Evolutionary conservation across 208 protist genomes (phyloP).

Genomic region (Spongospora subterranea): DNA sequence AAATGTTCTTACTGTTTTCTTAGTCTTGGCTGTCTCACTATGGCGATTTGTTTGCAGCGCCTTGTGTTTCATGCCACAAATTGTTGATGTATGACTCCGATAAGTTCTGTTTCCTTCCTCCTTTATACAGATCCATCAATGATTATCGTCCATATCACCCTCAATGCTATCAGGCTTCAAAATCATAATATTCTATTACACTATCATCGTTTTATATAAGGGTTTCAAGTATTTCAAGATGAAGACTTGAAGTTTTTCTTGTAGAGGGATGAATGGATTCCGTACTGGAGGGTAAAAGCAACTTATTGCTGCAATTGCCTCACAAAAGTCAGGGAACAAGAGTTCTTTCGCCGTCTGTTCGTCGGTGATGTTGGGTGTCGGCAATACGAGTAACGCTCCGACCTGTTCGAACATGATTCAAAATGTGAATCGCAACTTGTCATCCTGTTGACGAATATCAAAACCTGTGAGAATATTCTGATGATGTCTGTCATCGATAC

Average conservation of each 20-base stretch:
- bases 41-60: neutral
- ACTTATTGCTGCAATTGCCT: neutral
- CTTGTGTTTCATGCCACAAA: neutral
- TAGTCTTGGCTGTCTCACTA: neutral
- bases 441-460: neutral
- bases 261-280: constrained; percentile 6
- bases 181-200: neutral
- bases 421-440: neutral
- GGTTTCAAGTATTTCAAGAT: constrained; percentile 46
- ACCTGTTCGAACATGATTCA: neutral
- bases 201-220: neutral
- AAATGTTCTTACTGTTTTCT: neutral
- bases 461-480: constrained; percentile 5
- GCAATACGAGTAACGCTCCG: too few relatives aligned
- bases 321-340: neutral
- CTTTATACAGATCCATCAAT: neutral
- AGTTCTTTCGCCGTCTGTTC: neutral
- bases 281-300: constrained; percentile 41
- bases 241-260: neutral
- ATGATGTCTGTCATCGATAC: neutral
- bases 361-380: too few relatives aligned
- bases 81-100: neutral
- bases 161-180: neutral
- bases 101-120: neutral
- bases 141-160: neutral